Evolutionary conservation across 1,284 basidiomycete species (phyloP).

Genomic region (Lignosus rhinocerotis): DNA sequence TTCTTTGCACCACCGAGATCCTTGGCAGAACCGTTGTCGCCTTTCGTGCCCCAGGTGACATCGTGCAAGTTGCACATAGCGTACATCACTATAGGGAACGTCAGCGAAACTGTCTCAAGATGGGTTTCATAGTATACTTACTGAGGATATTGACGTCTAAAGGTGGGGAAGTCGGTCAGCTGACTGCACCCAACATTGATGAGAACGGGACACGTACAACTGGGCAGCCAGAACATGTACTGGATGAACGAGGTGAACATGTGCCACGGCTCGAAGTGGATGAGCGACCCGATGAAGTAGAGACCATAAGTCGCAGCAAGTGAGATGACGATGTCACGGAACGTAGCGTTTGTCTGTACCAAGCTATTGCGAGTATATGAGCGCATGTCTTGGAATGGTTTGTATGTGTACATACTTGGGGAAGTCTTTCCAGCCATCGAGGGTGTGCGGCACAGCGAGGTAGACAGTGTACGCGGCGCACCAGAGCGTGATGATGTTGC

Average conservation of each 20-base stretch:
- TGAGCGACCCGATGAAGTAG: slow-evolving; percentile 83
- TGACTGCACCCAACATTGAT: slow-evolving; percentile 13
- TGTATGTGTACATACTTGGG: slow-evolving; percentile 45
- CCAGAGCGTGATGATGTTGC: slow-evolving; percentile 77
- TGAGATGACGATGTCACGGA: slow-evolving; percentile 81
- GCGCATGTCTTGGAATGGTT: background rate
- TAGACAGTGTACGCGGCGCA: slow-evolving; percentile 89
- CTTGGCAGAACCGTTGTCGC: slow-evolving; percentile 83
- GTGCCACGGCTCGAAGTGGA: slow-evolving; percentile 92
- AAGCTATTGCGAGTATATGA: slow-evolving; percentile 42
- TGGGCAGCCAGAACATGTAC: slow-evolving; percentile 80
- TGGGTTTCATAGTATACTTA: slow-evolving; percentile 25
- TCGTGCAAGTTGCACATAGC: slow-evolving; percentile 91
- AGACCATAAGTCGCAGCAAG: slow-evolving; percentile 86
- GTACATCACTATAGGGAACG: slow-evolving; percentile 66
- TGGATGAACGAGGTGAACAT: slow-evolving; percentile 90
- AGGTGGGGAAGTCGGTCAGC: slow-evolving; percentile 18
- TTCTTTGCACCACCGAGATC: slow-evolving; percentile 89
- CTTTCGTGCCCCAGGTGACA: slow-evolving; percentile 91
- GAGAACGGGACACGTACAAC: slow-evolving; percentile 48
- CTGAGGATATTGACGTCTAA: slow-evolving; percentile 85
- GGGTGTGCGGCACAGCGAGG: slow-evolving; percentile 74
- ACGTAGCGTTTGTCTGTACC: slow-evolving; percentile 63
- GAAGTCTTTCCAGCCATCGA: slow-evolving; percentile 73
- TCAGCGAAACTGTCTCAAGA: slow-evolving; percentile 1